A percentile compares a stretch with the other conserved stretches of the same genome.
Conservation (phyloP, 208 protist genomes). For the Trypanosoma theileri region DNA sequence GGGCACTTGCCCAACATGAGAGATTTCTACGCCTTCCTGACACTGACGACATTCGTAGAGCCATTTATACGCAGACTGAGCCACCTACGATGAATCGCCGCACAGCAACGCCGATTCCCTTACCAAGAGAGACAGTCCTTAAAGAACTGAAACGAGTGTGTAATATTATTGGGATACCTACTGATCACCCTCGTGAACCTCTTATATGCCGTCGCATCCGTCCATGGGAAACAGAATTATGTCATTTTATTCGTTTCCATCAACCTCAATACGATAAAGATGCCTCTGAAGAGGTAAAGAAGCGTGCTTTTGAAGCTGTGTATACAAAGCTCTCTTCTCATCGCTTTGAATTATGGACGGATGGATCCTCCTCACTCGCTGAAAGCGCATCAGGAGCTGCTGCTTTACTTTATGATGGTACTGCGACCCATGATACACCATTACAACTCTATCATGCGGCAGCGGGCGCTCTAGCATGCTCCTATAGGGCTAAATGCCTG, state of each 20-base stretch:
- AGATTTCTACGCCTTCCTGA: neutral
- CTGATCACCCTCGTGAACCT: neutral
- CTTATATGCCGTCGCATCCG: neutral
- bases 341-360: neutral
- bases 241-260: neutral
- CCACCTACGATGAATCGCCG: neutral
- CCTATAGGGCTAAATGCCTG: neutral
- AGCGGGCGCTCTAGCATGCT: neutral
- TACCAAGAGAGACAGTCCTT: neutral
- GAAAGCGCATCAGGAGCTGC: neutral
- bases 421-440: neutral
- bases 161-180: neutral
- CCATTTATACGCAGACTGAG: neutral
- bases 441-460: neutral
- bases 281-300: neutral
- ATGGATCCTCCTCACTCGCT: neutral
- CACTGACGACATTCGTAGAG: neutral
- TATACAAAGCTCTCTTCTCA: neutral
- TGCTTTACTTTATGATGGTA: neutral
- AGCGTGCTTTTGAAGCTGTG: neutral
- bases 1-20: neutral
- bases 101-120: neutral
- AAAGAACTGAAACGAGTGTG: neutral
- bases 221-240: neutral
- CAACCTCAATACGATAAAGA: neutral